Base-by-base conservation (phyloP, 2,329 filamentous ascomycete genomes). In the Dryadomyces quercus-mongolicae region DNA sequence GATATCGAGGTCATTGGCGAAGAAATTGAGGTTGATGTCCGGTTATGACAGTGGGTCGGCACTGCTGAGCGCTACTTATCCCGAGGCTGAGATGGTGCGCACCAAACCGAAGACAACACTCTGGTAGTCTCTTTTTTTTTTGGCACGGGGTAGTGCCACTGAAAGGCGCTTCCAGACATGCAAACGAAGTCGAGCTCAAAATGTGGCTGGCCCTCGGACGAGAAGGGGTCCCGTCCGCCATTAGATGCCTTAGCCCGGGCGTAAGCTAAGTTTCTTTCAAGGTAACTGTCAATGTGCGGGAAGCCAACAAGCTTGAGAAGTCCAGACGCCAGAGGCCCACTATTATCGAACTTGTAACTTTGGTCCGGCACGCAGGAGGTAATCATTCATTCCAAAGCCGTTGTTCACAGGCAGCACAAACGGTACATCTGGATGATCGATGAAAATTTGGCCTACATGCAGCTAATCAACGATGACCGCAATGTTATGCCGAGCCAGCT, bases 181-280 rank as follows among this genome's bases (percentile, higher is more conserved):
- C n/a, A n/a, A 12, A 84, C 74, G 60, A 84, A 84, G 65, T 84
- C 80, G 38, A 81, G 70, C 65, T 82, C 78, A 58, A 82, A 81
- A 58, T 82, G 78, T 25, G 79, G 78, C 63, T 82, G 77, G 7
- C 76, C 78, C 3, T 65, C 69, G 78, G n/a, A n/a, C n/a, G n/a
- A n/a, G n/a, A n/a, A n/a, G n/a, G n/a, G 78, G 54, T 82, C 78
- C 0, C 65, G 59, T 0, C 68, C 69, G 12, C 68, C 71, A 57
- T 74, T 74, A 20, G 65, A 67, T 15, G 64, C 64, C 57, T 73
- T 72, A 21, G 65, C 64, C 49, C 65, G 59, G 9, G 65, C 64
- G 59, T 82, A 84, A 46, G 71, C 68, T 1, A 68, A 65, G 54
- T 70, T 70, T 43, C 70, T 72, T 54, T 74, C 69, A 0, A 83